These are phyloP conservation scores for Elongisporangium undulatum DNA, from an alignment of 352 stramenopile species.

Conservation along the genomic window DNA sequence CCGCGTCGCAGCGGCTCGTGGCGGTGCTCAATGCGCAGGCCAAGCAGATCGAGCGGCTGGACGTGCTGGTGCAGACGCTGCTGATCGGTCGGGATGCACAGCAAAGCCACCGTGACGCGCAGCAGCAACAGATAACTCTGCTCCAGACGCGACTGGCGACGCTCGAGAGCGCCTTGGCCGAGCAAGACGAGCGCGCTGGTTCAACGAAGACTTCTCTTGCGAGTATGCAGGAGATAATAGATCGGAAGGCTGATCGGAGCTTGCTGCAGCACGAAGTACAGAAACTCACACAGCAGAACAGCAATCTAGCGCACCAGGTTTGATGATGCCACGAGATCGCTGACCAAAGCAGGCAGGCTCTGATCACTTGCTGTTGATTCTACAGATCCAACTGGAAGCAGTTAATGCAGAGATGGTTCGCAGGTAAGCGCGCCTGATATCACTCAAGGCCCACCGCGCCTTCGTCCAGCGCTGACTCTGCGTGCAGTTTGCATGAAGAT, in stretches of 20 bases:
- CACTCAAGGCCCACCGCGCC: not conserved
- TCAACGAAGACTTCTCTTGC: not conserved
- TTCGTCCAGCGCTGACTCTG: not conserved
- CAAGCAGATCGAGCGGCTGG: constrained; percentile 25
- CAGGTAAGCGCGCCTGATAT: not conserved
- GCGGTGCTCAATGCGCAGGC: constrained; percentile 61
- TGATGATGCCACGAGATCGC: not conserved
- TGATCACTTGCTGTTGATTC: not conserved
- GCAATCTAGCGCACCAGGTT: not conserved
- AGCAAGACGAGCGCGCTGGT: not conserved
- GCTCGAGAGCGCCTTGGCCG: not conserved
- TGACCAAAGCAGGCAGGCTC: not conserved
- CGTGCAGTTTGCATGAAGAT: constrained; percentile 39
- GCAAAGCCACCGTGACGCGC: constrained; percentile 20
- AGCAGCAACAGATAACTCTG: constrained; percentile 10
- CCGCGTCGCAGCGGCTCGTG: constrained; percentile 49
- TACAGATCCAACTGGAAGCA: not conserved
- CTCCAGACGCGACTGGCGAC: constrained; percentile 9
- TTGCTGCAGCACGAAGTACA: not conserved
- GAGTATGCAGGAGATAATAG: constrained; percentile 1
- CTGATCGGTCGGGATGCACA: constrained; percentile 12
- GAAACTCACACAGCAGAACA: not conserved
- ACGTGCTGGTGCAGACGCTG: constrained; percentile 15
- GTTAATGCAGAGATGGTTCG: not conserved
- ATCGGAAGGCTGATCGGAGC: not conserved